Base-by-base conservation (phyloP, 805 yeast species). In the Kockiozyma suomiensis region DNA sequence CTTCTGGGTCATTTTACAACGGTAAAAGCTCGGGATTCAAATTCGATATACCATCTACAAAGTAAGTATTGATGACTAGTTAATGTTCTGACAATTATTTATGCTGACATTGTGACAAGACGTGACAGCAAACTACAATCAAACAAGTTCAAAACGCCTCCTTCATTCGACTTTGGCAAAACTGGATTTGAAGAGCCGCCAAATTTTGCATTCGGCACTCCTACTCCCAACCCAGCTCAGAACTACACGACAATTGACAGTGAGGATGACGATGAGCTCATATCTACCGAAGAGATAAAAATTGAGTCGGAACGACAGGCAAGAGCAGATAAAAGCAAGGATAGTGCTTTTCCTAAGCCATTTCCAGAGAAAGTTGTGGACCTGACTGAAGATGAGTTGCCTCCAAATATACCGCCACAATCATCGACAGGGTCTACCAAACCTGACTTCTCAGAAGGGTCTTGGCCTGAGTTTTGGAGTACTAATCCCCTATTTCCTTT, bases 321-420 rank as follows among this genome's bases (percentile, higher is more conserved):
- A n/a, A 38, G n/a, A 32, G 6, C 25, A 7, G 13, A 13, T 30
- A 35, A 21, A 15, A 33, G 25, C 15, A 35, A 48, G 30, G 10
- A 26, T n/a, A 40, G 54, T 17, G 54, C 50, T 13, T 33, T 56
- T 43, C 55, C 59, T 12, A 35, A 33, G 4, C 59, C 59, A 23
- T 56, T 56, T 45, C 37, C 43, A 10, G 59, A 56, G 19, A 50
- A 56, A 30, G n/a, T 58, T 43, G 47, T 51, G 28, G 54, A 32
- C 48, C 17, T 58, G n/a, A 50, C 58, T 12, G 48, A 21, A 41
- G 42, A 38, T 6, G 28, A 37, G 19, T 13, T 30, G 23, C 23
- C 25, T 12, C 12, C 35, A 2, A 23, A 49, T 4, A 30, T 12
- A 19, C 17, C 8, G 10, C 25, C 26, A 10, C 38, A 38, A 37